Conservation (phyloP, 371 early-diverging fungal species). For the Fennellomyces sp. region DNA sequence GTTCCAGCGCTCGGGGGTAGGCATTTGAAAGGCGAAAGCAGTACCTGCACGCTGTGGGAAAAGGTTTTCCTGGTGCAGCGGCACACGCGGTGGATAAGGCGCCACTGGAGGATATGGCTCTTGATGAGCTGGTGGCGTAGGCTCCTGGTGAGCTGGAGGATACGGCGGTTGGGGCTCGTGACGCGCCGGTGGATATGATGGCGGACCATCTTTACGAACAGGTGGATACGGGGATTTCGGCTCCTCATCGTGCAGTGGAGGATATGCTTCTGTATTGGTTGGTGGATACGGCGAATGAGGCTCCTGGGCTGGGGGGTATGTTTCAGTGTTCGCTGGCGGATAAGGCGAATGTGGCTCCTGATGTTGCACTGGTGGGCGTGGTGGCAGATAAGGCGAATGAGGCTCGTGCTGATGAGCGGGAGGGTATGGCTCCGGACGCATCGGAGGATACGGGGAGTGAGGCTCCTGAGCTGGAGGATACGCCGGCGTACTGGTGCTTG, state of each 20-base stretch:
- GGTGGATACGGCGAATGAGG: neutral
- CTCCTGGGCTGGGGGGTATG: constrained; percentile 1
- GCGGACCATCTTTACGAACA: neutral
- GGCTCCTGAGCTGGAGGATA: constrained; percentile 3
- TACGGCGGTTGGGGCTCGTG: neutral
- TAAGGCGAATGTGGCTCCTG: neutral
- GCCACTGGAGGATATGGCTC: neutral
- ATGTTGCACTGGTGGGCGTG: neutral
- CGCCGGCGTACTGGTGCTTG: neutral
- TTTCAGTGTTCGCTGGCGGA: neutral
- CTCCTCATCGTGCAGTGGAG: no score
- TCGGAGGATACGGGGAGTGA: neutral
- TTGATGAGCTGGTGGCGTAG: no score
- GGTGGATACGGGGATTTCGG: neutral
- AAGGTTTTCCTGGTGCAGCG: neutral
- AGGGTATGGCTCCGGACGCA: no score
- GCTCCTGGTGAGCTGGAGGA: no score
- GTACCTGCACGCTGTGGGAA: neutral
- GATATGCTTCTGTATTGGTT: neutral
- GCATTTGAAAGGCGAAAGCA: neutral
- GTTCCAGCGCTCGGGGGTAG: neutral
- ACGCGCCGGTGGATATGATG: constrained; percentile 1
- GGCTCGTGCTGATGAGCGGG: neutral
- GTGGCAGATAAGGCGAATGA: no score
- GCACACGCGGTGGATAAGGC: neutral